Evolutionary conservation across 129 eudicot genomes (phyloP), one percentile per base, ranked within the genome.

Genomic region (Dittrichia graveolens): DNA sequence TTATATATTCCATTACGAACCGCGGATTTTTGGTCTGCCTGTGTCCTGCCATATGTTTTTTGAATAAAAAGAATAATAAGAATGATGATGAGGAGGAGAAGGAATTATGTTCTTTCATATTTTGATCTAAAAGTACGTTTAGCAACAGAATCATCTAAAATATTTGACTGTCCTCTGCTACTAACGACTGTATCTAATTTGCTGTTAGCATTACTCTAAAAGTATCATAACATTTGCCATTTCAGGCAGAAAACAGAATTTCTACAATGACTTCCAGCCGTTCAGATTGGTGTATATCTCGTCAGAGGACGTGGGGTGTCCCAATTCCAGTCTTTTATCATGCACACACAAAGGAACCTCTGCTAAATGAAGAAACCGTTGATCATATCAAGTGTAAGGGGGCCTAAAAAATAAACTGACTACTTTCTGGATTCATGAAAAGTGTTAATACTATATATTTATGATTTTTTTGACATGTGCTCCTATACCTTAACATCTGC

Each of bases 321-420:
- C 99, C 99, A n/a, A 95, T 95, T 81, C 99, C 99, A 37, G 99
- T 86, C 54, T 95, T 95, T 75, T 95, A 95, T 84, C 97, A 95
- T 73, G 84, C 83, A 69, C 88, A 86, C 45, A 60, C 99, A 67
- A 95, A 88, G 86, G 90, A 90, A 78, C 99, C 99, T 50, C 78
- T 95, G 64, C 81, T 90, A 89, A 90, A 90, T 77, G 91, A 78
- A 78, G 96, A 88, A 75, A 95, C 99, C 52, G 81, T 95, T 72
- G 78, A 82, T 68, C 91, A 95, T 82, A 95, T 95, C 52, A 90
- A 95, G 69, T 82, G 97, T 91, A 85, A 86, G 85, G 38, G n/a
- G 68, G 39, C 46, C 11, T 3, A 4, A 14, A 12, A 61, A 35
- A 6, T 55, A 15, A 60, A 60, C 31, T 15, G 31, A 0, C 31